phyloP scores from a whole-genome alignment of 2,329 filamentous ascomycete genomes.

The Fusarium compactum region DNA sequence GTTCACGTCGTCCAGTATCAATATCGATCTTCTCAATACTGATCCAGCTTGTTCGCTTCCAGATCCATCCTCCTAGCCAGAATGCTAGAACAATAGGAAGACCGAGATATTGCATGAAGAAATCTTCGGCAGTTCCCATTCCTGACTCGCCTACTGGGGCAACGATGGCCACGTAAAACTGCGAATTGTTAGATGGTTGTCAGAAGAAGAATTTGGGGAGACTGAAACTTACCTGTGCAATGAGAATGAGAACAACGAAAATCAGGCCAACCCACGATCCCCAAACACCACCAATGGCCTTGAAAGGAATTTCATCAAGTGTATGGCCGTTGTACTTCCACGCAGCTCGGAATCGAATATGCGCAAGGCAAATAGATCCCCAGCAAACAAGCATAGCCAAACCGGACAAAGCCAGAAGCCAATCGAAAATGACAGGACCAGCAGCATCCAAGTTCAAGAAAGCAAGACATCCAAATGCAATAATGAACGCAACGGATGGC shows the following conservation, averaged over 20 bases:
- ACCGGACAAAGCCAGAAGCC: conserved; percentile 73
- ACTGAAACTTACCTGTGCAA: conserved; percentile 58
- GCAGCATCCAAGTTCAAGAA: conserved; percentile 60
- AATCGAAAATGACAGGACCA: conserved; percentile 68
- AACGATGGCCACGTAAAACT: conserved; percentile 59
- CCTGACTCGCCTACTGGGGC: conserved; percentile 51
- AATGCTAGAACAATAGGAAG: conserved; percentile 66
- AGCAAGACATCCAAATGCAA: conserved; percentile 61
- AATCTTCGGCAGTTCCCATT: conserved; percentile 58
- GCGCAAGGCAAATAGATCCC: conserved; percentile 71
- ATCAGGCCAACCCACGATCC: conserved; percentile 74
- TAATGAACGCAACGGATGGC: conserved; percentile 57
- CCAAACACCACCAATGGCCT: conserved; percentile 67
- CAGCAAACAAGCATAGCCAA: conserved; percentile 73
- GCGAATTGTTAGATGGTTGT: not conserved
- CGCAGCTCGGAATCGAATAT: conserved; percentile 73
- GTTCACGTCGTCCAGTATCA: conserved; percentile 72
- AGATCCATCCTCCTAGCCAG: conserved; percentile 68
- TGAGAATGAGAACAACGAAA: conserved; percentile 65
- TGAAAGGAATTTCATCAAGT: conserved; percentile 74
- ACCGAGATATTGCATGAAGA: conserved; percentile 67
- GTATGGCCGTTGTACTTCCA: conserved; percentile 70
- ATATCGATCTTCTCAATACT: conserved; percentile 72
- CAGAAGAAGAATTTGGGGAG: fast-evolving
- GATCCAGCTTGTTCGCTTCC: conserved; percentile 74